Evolutionary conservation across 495 filamentous ascomycete species (phyloP).

Genomic region (Podospora pseudoanserina): DNA sequence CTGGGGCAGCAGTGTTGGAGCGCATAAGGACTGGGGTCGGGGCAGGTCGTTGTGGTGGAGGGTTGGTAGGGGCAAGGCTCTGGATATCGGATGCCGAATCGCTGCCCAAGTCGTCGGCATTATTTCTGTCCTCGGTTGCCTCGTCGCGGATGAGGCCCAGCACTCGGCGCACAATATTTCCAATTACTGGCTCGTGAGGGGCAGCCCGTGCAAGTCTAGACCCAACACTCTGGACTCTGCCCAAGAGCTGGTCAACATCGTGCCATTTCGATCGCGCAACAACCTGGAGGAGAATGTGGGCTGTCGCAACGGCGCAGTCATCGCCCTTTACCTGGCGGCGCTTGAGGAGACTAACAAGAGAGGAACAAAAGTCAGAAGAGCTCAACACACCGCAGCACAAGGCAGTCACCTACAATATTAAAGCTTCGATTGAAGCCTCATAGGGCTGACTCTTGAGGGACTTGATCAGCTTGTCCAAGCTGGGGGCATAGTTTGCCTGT

Average conservation of each 20-base stretch:
- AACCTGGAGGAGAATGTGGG: conserved; percentile 77
- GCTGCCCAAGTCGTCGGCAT: conserved; percentile 53
- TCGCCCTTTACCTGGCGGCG: conserved; percentile 81
- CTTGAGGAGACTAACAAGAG: conserved; percentile 67
- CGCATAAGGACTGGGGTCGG: conserved; percentile 25
- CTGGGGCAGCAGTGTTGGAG: conserved; percentile 44
- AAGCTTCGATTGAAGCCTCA: conserved; percentile 74
- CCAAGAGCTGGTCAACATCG: conserved; percentile 72
- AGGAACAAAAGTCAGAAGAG: not conserved
- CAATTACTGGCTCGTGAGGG: conserved; percentile 83
- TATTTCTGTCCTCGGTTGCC: conserved; percentile 72
- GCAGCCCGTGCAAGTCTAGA: conserved; percentile 72
- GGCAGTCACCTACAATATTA: conserved; percentile 64
- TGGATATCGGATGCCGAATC: conserved; percentile 35
- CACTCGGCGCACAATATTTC: conserved; percentile 88
- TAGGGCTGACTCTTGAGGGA: conserved; percentile 66
- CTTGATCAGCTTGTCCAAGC: conserved; percentile 70
- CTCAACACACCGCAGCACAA: not conserved
- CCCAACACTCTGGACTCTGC: conserved; percentile 71
- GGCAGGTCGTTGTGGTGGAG: conserved; percentile 31
- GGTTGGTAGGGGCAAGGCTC: conserved; percentile 42
- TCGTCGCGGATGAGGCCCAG: conserved; percentile 90
- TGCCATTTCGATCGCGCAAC: conserved; percentile 68
- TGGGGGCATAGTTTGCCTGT: conserved; percentile 55
- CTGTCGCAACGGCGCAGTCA: conserved; percentile 85